Base-by-base conservation (phyloP, 768 basidiomycete genomes). In the Hericium alpestre region DNA sequence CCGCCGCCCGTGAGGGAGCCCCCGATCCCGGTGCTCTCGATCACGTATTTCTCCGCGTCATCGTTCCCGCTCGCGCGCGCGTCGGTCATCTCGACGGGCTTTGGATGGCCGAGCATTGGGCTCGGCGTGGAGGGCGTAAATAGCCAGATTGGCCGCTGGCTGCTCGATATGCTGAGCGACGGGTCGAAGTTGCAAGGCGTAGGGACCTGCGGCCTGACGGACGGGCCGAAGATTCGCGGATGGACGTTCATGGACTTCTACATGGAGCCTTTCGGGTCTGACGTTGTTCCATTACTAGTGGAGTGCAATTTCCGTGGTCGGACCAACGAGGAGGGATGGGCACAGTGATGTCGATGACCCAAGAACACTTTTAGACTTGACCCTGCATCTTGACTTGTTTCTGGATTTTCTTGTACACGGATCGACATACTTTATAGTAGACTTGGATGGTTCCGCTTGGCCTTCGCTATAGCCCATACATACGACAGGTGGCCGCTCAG, bases 51-150 rank as follows among this genome's bases (percentile, higher is more conserved):
- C 64, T 93, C 91, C 25, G 93, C 90, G 0, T 74, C 88, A 0
- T 83, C 83, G 8, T 78, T 93, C 67, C 93, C 93, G 1, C 73
- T 93, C 13, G 88, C 91, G 0, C 87, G 20, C 94, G n/a, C 93
- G 7, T 76, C 86, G 4, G 71, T 77, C 10, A 74, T 95, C 22
- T 90, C 94, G 4, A 80, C 79, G 61, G 93, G 93, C 0, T 82
- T 91, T 64, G 91, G 92, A 13, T 92, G 84, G 84, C 90, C 90
- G 0, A 72, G 75, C 39, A 73, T 78, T 70, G 84, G 86, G 2
- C 64, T 93, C 7, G 93, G 93, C 4, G 74, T 93, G n/a, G 84
- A 90, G 66, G 93, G 93, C 2, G 84, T 93, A 41, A 97, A 97
- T 65, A 75, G 74, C 22, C 76, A 84, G n/a, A 71, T 91, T 3